Evolutionary conservation across 805 yeast species (phyloP), one percentile per base, ranked within the genome.

Genomic region (Teunomyces tritomae): DNA sequence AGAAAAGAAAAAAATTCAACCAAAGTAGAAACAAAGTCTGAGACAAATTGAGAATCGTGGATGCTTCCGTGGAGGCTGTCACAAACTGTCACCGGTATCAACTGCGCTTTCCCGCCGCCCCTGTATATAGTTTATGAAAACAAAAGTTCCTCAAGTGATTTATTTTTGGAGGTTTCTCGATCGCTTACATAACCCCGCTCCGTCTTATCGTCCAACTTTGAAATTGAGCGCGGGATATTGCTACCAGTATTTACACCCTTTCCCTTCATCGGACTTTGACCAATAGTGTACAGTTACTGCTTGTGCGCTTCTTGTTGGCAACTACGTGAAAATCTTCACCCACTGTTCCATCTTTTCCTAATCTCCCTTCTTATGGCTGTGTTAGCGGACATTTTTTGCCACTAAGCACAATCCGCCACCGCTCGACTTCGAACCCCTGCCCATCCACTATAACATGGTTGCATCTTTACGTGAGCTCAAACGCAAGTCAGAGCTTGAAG

Each of bases 401-500:
- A 17, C 26, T 37, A 26, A 35, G n/a, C 34, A 20, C 35, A 34
- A 14, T 41, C 47, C 41, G 40, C 39, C 26, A 35, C 39, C 39
- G 24, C 39, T 32, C 34, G 34, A 35, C 24, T 20, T 20, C 13
- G 39, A 16, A 45, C 34, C 26, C 48, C 36, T 37, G 32, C 40
- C 33, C 16, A 28, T 20, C 29, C 17, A 3, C 17, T 24, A 20
- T 47, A 54, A 28, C 43, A 68, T 68, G 73, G 72, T 71, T 24
- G 71, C 71, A 39, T 61, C 62, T 44, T 57, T 66, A 44, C 50
- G 61, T 29, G 70, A 65, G 28, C 54, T 63, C 44, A 68, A 70
- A 54, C 62, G 74, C 49, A 70, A 68, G 52, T 45, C 55, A 43
- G 59, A 58, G 54, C 72, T 68, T 49, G 58, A 66, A 48, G 75